These are phyloP conservation scores for Pseudonectria buxi DNA, from an alignment of 2,329 filamentous ascomycete genomes.

Conservation along the genomic window DNA sequence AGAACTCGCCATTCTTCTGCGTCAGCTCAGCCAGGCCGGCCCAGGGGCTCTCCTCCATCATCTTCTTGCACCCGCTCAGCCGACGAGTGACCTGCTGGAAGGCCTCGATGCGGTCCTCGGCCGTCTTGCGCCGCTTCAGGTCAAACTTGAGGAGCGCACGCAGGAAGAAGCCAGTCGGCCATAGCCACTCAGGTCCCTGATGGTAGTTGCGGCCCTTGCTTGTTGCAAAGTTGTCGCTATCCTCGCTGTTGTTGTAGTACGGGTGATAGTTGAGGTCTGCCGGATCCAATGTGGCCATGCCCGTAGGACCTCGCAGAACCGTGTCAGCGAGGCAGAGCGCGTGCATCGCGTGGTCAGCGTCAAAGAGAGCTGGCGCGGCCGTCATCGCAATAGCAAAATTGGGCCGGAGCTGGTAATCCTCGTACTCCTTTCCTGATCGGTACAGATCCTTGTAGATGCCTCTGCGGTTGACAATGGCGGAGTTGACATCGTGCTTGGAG, in stretches of 20 bases:
- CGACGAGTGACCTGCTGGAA: conserved; percentile 92
- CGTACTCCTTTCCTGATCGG: conserved; percentile 87
- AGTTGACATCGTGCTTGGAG: conserved; percentile 69
- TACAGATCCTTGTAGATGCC: conserved; percentile 99
- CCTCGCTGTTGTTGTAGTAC: conserved; percentile 92
- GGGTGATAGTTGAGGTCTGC: conserved; percentile 88
- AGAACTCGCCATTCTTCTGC: conserved; percentile 78
- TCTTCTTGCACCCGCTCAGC: conserved; percentile 75
- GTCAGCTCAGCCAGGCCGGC: conserved; percentile 89
- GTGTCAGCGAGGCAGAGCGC: conserved; percentile 76
- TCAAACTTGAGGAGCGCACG: conserved; percentile 89
- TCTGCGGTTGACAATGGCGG: conserved; percentile 73
- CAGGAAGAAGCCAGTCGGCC: conserved; percentile 94
- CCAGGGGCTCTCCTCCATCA: conserved; percentile 76
- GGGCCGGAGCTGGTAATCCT: conserved; percentile 91
- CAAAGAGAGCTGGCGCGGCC: conserved; percentile 83
- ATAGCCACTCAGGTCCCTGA: conserved; percentile 96
- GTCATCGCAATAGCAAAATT: conserved; percentile 97
- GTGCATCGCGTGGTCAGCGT: conserved; percentile 66
- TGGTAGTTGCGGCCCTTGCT: conserved; percentile 96
- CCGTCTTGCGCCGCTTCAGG: conserved; percentile 54
- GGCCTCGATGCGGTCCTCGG: conserved; percentile 68
- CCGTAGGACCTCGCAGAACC: conserved; percentile 74
- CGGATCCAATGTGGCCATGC: conserved; percentile 94
- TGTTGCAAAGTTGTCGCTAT: conserved; percentile 84